A percentile compares a stretch with the other conserved stretches of the same genome.
Evolutionary conservation across 2,329 filamentous ascomycete species (phyloP).

Genomic region (Dendrostoma leiphaemia): DNA sequence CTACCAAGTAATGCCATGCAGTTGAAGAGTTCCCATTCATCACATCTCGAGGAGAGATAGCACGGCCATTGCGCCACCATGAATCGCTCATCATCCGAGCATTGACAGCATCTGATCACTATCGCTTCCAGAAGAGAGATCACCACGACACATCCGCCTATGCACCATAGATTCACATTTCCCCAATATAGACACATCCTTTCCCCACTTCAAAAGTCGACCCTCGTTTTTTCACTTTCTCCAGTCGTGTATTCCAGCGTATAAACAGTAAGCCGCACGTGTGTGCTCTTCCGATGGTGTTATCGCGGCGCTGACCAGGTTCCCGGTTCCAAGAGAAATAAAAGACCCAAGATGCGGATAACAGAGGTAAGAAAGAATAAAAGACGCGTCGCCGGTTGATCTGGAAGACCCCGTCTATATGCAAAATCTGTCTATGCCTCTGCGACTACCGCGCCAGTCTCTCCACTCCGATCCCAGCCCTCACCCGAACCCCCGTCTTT

Average conservation of each 20-base stretch:
- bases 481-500: no score
- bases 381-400: neutral
- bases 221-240: no score
- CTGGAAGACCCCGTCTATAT: conserved; percentile 1
- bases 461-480: neutral
- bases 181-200: no score
- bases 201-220: no score
- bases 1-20: no score
- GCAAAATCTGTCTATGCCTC: conserved; percentile 3
- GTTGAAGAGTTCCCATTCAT: no score
- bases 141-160: neutral
- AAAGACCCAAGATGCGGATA: neutral
- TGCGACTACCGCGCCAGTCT: neutral
- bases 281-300: neutral
- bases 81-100: no score
- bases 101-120: no score
- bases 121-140: neutral
- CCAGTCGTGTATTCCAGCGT: no score
- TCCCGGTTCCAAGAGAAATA: neutral
- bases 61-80: no score
- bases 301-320: neutral
- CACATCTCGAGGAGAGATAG: no score
- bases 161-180: neutral
- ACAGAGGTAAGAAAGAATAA: neutral
- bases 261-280: neutral